These are phyloP conservation scores for Pichia paraexigua DNA, from an alignment of 805 yeast species.

Conservation along the genomic window DNA sequence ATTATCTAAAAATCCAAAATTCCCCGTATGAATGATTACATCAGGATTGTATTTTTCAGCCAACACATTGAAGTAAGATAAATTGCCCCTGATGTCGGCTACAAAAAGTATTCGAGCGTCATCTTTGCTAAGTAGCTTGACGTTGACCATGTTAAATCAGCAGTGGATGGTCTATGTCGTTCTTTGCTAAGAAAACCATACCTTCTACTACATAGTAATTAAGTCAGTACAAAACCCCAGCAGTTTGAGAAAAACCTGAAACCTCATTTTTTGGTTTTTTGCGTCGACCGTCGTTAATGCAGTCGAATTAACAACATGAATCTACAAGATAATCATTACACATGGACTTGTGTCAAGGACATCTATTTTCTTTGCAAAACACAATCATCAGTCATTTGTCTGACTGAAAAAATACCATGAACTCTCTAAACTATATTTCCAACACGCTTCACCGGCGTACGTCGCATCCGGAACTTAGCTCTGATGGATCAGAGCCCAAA, in stretches of 20 bases:
- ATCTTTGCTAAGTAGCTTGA: neutral
- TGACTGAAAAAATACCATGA: neutral
- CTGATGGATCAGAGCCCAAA: neutral
- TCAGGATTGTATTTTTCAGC: conserved; percentile 41
- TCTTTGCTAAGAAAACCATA: too few relatives aligned
- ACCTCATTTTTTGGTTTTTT: neutral
- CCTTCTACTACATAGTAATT: too few relatives aligned
- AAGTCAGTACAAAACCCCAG: too few relatives aligned
- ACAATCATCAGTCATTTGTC: neutral
- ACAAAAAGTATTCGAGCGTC: conserved; percentile 20
- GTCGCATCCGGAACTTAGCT: neutral
- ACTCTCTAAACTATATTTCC: conserved; percentile 3
- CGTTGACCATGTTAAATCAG: neutral
- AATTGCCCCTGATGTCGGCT: conserved; percentile 51
- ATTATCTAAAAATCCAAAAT: conserved; percentile 66
- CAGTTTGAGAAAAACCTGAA: neutral
- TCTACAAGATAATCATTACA: too few relatives aligned
- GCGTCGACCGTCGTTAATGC: neutral
- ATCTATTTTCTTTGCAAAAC: neutral
- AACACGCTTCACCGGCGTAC: neutral
- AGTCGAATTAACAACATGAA: too few relatives aligned
- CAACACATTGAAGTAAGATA: conserved; percentile 41
- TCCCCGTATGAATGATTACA: conserved; percentile 63
- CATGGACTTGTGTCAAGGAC: neutral
- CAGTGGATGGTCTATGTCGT: too few relatives aligned